These are phyloP conservation scores for Populus deltoides DNA, from an alignment of 345 rosid species.

Conservation along the genomic window DNA sequence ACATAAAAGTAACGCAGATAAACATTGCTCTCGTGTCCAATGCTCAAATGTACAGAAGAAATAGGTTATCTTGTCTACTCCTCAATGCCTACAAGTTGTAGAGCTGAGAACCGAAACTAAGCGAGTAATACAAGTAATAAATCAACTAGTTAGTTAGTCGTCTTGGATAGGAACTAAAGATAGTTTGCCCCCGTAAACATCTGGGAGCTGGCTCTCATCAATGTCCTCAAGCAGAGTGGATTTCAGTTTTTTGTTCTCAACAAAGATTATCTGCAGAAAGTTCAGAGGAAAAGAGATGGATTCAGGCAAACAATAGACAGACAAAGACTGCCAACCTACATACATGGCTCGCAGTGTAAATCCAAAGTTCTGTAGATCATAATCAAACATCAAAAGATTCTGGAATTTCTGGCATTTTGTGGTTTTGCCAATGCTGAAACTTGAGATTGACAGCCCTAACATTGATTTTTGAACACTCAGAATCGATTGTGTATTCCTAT, in stretches of 20 bases:
- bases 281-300: background rate
- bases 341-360: background rate
- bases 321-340: background rate
- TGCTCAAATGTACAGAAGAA: background rate
- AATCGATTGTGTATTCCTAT: too few relatives aligned
- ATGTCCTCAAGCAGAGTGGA: slow-evolving; percentile 66
- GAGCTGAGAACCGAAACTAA: background rate
- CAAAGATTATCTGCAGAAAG: slow-evolving; percentile 63
- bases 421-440: background rate
- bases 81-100: background rate
- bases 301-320: background rate
- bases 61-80: background rate
- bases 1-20: background rate
- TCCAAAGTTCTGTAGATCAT: background rate
- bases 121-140: background rate
- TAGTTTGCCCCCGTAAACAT: slow-evolving; percentile 69
- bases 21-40: background rate
- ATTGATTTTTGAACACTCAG: too few relatives aligned
- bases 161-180: slow-evolving; percentile 66
- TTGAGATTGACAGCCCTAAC: too few relatives aligned
- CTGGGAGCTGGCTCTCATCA: slow-evolving; percentile 77
- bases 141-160: background rate
- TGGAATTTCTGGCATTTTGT: background rate
- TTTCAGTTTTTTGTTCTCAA: slow-evolving; percentile 65
- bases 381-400: background rate